Evolutionary conservation across 148 eudicot species (phyloP).

Genomic region (Beta vulgaris): DNA sequence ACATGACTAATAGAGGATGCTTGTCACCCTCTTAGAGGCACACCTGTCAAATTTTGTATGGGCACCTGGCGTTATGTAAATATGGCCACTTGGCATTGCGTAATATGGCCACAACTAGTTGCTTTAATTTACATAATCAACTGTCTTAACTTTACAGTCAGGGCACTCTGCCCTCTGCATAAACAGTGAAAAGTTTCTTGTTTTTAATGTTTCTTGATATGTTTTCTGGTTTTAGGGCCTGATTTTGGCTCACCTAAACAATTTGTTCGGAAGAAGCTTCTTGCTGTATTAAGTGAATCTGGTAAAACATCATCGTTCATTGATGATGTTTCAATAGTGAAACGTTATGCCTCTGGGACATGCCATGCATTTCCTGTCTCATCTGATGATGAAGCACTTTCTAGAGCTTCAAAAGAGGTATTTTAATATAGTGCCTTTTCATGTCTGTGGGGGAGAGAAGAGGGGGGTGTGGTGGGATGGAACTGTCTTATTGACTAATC

Average conservation of each 20-base stretch:
- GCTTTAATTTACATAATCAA: background rate
- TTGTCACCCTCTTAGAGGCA: too few species aligned
- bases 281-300: constrained; percentile 59
- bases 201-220: background rate
- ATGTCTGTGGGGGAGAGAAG: background rate
- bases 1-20: too few species aligned
- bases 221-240: constrained; percentile 53
- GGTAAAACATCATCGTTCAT: constrained; percentile 81
- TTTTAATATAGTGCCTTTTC: too few species aligned
- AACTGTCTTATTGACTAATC: background rate
- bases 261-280: constrained; percentile 69
- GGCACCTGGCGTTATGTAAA: too few species aligned
- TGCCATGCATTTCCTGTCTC: constrained; percentile 80
- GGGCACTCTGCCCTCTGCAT: background rate
- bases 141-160: background rate
- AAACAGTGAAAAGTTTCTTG: background rate
- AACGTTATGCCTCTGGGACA: constrained; percentile 80
- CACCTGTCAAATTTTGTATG: too few species aligned
- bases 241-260: constrained; percentile 74
- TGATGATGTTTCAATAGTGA: constrained; percentile 71
- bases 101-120: too few species aligned
- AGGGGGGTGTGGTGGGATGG: too few species aligned
- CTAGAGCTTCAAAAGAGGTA: constrained; percentile 83
- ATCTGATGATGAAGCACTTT: constrained; percentile 85
- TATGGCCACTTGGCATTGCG: too few species aligned